These are phyloP conservation scores for Pleurotus pulmonarius DNA, from an alignment of 768 basidiomycete genomes.

Conservation along the genomic window DNA sequence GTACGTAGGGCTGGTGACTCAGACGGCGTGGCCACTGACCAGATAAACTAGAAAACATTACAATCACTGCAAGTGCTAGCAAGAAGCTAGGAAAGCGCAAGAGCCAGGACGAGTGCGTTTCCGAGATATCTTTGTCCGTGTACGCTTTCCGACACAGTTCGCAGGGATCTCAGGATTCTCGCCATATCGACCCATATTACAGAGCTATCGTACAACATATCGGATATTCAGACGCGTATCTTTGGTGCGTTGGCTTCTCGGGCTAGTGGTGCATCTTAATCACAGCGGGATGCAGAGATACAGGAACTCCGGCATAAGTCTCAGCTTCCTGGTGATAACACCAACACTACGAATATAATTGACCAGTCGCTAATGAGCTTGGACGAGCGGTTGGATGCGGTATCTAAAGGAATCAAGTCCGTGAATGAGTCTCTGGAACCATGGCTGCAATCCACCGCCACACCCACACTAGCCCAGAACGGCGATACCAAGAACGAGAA, in stretches of 20 bases:
- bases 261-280: slow-evolving; percentile 7
- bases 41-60: slow-evolving; percentile 56
- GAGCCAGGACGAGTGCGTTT: slow-evolving; percentile 62
- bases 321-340: slow-evolving; percentile 55
- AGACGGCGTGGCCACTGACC: no score
- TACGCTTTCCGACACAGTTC: slow-evolving; percentile 13
- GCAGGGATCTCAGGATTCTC: slow-evolving; percentile 70
- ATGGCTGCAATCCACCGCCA: slow-evolving; percentile 43
- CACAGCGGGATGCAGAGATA: slow-evolving; percentile 54
- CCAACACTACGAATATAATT: slow-evolving; percentile 63
- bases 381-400: slow-evolving; percentile 73
- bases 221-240: slow-evolving; percentile 88
- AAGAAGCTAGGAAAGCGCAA: slow-evolving; percentile 49
- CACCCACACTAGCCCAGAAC: slow-evolving; percentile 39
- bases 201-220: slow-evolving; percentile 81
- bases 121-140: slow-evolving; percentile 9
- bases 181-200: slow-evolving; percentile 85
- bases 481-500: slow-evolving; percentile 34
- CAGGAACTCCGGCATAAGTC: slow-evolving; percentile 91
- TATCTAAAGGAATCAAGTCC: slow-evolving; percentile 67
- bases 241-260: slow-evolving; percentile 53
- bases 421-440: slow-evolving; percentile 67
- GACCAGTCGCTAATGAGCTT: slow-evolving; percentile 79
- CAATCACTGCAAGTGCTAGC: slow-evolving; percentile 55
- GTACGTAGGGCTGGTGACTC: slow-evolving; percentile 30